These are phyloP conservation scores for Proliferodiscus dingleyae DNA, from an alignment of 2,329 filamentous ascomycete genomes.

Conservation along the genomic window DNA sequence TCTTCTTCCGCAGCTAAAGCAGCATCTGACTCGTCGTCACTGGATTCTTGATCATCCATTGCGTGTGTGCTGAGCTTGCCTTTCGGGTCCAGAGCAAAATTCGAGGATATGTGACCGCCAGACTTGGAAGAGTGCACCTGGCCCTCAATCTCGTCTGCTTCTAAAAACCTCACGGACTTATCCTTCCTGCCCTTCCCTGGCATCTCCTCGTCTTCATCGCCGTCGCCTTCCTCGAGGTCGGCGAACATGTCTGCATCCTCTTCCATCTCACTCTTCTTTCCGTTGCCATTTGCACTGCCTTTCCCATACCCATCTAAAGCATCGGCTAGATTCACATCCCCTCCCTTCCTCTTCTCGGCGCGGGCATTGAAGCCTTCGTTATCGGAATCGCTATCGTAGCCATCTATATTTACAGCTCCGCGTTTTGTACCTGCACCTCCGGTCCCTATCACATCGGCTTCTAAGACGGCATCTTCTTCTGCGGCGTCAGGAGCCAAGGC, in stretches of 20 bases:
- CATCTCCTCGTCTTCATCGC: conserved; percentile 48
- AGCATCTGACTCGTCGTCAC: conserved; percentile 64
- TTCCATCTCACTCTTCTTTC: conserved; percentile 42
- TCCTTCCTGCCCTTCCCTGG: conserved; percentile 52
- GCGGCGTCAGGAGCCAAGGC: conserved; percentile 78
- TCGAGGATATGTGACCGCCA: conserved; percentile 60
- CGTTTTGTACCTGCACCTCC: conserved; percentile 72
- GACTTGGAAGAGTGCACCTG: conserved; percentile 70
- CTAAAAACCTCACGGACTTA: conserved; percentile 57
- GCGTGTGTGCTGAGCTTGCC: conserved; percentile 36
- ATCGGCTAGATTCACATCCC: conserved; percentile 45
- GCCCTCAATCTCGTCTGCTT: conserved; percentile 65
- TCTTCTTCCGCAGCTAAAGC: conserved; percentile 71
- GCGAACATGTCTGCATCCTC: conserved; percentile 86
- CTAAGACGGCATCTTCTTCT: conserved; percentile 72
- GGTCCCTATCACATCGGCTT: conserved; percentile 86
- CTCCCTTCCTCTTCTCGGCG: conserved; percentile 53
- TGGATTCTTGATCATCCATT: conserved; percentile 40
- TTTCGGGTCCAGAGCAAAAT: conserved; percentile 57
- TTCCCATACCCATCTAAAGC: conserved; percentile 51
- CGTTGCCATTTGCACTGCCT: conserved; percentile 27
- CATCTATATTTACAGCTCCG: conserved; percentile 92
- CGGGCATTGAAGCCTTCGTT: conserved; percentile 83
- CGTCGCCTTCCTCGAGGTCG: conserved; percentile 57
- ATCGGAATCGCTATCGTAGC: conserved; percentile 90